Base-by-base conservation (phyloP, 768 basidiomycete genomes). In the Suillus cothurnatus region DNA sequence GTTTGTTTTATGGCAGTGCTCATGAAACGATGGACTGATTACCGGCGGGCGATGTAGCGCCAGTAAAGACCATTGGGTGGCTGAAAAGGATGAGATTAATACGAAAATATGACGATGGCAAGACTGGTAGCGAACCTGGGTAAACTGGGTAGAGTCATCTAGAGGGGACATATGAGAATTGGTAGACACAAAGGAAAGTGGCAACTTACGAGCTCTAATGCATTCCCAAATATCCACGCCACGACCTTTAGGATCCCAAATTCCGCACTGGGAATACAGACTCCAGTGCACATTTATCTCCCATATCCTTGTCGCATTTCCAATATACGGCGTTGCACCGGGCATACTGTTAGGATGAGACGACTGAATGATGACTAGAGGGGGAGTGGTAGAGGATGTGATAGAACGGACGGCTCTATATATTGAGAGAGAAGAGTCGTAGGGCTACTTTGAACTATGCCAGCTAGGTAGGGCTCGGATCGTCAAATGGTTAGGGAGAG, bases 221-320 rank as follows among this genome's bases (percentile, higher is more conserved):
- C 90, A 92, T 71, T 92, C 89, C 89, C 89, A 92, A 62, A 92
- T 84, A 63, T 90, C 88, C 49, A 92, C 90, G 32, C 88, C 86
- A 47, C 85, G 84, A 61, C 85, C 81, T 75, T 82, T 84, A 28
- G 84, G 77, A 76, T 91, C 87, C 90, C 89, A 92, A 17, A 88
- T 81, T 62, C 86, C 86, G 74, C 90, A 91, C 71, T 92, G 90
- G 66, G 85, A 85, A 73, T 85, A 82, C 52, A 87, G 68, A 28
- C 81, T 70, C 90, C 90, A 92, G 74, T 87, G 79, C 49, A 88
- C 79, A 72, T 88, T 87, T 71, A 82, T 70, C 73, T 90, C 89
- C 89, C 89, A 91, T 45, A 90, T 86, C 63, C 86, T 80, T 2
- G 89, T 91, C 28, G 88, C 86, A 70, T 88, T 87, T 71, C 81